A percentile compares a stretch with the other conserved stretches of the same genome.
Evolutionary conservation across 768 basidiomycete genomes (phyloP).

Genomic region (Russula dissimulans): DNA sequence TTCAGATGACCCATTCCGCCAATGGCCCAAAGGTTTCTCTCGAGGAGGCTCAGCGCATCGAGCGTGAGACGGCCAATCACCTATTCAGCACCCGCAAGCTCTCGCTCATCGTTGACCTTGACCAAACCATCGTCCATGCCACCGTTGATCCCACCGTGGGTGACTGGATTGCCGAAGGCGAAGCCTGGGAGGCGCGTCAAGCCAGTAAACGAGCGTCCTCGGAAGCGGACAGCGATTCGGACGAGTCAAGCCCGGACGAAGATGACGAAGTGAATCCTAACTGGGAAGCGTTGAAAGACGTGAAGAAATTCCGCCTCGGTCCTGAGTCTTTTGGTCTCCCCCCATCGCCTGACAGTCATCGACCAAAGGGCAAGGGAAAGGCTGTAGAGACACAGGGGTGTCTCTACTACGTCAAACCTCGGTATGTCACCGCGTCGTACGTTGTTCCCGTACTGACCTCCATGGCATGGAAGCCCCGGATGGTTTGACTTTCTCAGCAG

Average conservation of each 20-base stretch:
- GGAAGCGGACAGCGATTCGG: slow-evolving; percentile 30
- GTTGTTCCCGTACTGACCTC: slow-evolving; percentile 11
- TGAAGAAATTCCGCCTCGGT: slow-evolving; percentile 78
- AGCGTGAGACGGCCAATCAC: slow-evolving; percentile 70
- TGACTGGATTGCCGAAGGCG: slow-evolving; percentile 88
- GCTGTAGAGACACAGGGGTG: slow-evolving; percentile 69
- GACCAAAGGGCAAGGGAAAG: slow-evolving; percentile 52
- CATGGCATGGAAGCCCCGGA: slow-evolving; percentile 51
- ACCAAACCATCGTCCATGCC: slow-evolving; percentile 98
- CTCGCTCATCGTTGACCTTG: slow-evolving; percentile 94
- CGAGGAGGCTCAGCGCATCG: slow-evolving; percentile 86
- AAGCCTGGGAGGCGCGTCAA: slow-evolving; percentile 65
- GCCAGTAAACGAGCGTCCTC: slow-evolving; percentile 27
- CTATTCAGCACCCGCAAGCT: slow-evolving; percentile 71
- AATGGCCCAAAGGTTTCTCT: slow-evolving; percentile 86
- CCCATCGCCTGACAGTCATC: slow-evolving; percentile 30
- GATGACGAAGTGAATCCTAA: slow-evolving; percentile 74
- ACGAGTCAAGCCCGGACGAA: slow-evolving; percentile 27
- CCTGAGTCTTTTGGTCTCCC: slow-evolving; percentile 60
- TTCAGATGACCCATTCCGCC: slow-evolving; percentile 91
- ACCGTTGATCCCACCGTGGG: slow-evolving; percentile 98
- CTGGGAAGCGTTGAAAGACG: slow-evolving; percentile 84
- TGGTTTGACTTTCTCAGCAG: slow-evolving; percentile 66
- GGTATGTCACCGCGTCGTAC: slow-evolving; percentile 42
- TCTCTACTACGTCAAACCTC: slow-evolving; percentile 96